phyloP scores from a whole-genome alignment of 331 rosid species.

The Quercus lobata region DNA sequence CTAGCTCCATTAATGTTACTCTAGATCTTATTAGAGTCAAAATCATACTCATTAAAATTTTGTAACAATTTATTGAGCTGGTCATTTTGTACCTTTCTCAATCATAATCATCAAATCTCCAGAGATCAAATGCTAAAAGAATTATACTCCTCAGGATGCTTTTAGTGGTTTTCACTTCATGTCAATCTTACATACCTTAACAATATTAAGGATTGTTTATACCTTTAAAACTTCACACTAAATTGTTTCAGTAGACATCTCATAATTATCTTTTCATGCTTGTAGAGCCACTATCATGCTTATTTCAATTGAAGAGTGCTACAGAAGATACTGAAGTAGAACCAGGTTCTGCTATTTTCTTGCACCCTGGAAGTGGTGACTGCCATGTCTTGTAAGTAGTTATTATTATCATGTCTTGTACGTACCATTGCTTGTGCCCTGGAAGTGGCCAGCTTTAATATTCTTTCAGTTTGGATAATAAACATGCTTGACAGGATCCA shows the following conservation, averaged over 20 bases:
- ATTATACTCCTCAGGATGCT: neutral
- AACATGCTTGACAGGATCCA: slow-evolving; percentile 5
- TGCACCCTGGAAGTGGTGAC: slow-evolving; percentile 78
- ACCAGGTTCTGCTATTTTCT: slow-evolving; percentile 50
- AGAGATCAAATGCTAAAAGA: neutral
- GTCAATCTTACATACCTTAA: neutral
- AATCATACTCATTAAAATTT: neutral
- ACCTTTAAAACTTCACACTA: neutral
- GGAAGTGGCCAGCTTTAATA: slow-evolving; percentile 13
- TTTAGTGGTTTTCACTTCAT: neutral
- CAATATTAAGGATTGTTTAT: neutral
- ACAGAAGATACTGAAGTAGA: slow-evolving; percentile 59
- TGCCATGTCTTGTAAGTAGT: slow-evolving; percentile 82
- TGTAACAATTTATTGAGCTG: neutral
- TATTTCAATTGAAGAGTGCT: slow-evolving; percentile 75
- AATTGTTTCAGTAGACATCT: slow-evolving; percentile 2
- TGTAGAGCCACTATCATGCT: slow-evolving; percentile 78
- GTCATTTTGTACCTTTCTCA: neutral
- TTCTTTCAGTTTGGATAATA: neutral
- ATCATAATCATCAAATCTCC: neutral
- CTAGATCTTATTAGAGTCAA: neutral
- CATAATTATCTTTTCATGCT: slow-evolving; percentile 17
- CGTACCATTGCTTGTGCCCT: neutral
- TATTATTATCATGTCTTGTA: neutral
- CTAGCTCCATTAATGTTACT: neutral